Percentiles rank a stretch among this genome's conserved stretches.
Evolutionary conservation across 2,329 filamentous ascomycete genomes (phyloP).

Genomic region (Alternaria hordeiaustralica): DNA sequence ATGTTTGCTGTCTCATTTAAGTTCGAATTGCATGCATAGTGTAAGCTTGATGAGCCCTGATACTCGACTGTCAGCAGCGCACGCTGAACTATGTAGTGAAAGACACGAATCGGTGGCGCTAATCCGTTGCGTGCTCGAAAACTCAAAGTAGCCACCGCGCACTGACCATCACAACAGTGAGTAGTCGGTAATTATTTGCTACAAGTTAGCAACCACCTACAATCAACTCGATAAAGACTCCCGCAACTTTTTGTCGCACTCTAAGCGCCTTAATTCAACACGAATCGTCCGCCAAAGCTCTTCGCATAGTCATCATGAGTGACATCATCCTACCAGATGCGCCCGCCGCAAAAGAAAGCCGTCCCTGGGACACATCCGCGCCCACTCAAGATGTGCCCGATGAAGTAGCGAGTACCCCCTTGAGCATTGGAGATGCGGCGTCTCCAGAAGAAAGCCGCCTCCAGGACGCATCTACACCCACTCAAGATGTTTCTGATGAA

Average conservation of each 20-base stretch:
- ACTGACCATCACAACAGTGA: neutral
- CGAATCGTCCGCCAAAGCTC: too few relatives aligned
- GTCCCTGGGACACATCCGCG: neutral
- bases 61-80: neutral
- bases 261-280: accelerated
- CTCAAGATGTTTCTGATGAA: neutral
- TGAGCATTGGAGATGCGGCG: neutral
- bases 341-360: neutral
- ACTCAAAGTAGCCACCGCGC: neutral
- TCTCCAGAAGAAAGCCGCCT: neutral
- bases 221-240: neutral
- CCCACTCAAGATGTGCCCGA: neutral
- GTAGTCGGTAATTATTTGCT: neutral
- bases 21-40: accelerated
- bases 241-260: neutral
- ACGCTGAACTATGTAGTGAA: neutral
- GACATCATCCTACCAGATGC: neutral
- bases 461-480: neutral
- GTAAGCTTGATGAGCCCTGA: neutral
- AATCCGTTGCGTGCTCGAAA: neutral
- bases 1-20: neutral
- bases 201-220: neutral
- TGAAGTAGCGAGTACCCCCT: neutral
- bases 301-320: neutral
- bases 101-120: neutral